phyloP scores from a whole-genome alignment of 2,329 filamentous ascomycete species.

The Exophiala bonariae region DNA sequence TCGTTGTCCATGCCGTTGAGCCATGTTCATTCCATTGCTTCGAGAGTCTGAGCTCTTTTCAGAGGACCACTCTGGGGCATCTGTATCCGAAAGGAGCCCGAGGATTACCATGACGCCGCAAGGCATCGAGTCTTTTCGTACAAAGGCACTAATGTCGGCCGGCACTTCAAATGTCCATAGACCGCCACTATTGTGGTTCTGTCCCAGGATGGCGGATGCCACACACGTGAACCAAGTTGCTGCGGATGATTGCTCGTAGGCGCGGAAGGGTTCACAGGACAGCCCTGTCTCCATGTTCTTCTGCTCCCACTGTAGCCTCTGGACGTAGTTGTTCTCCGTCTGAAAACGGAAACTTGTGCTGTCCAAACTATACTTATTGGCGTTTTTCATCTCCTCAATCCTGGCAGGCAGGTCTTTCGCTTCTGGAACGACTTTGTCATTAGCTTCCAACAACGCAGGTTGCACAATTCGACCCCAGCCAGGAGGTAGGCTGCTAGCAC shows the following conservation, averaged over 20 bases:
- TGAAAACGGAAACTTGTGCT: slow-evolving; percentile 32
- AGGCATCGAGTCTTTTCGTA: slow-evolving; percentile 30
- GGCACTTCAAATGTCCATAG: slow-evolving; percentile 31
- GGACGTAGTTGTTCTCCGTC: slow-evolving; percentile 27
- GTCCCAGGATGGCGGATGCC: slow-evolving; percentile 27
- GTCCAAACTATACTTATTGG: slow-evolving; percentile 24
- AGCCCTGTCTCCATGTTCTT: slow-evolving; percentile 27
- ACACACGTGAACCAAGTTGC: slow-evolving; percentile 32
- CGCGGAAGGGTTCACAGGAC: slow-evolving; percentile 15
- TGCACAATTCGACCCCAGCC: slow-evolving; percentile 51
- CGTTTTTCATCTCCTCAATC: slow-evolving; percentile 26
- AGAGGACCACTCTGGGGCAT: slow-evolving; percentile 30
- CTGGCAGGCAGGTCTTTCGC: slow-evolving; percentile 20
- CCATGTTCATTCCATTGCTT: slow-evolving; percentile 15
- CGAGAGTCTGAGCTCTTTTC: slow-evolving; percentile 8
- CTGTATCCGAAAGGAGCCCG: slow-evolving; percentile 27
- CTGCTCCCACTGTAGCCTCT: slow-evolving; percentile 29
- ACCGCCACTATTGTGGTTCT: slow-evolving; percentile 20
- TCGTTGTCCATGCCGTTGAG: slow-evolving; percentile 20
- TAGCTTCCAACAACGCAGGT: slow-evolving; percentile 20
- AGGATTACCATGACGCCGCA: slow-evolving; percentile 33
- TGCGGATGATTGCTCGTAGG: slow-evolving; percentile 15
- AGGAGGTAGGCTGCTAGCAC: slow-evolving; percentile 55
- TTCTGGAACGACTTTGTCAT: slow-evolving; percentile 18
- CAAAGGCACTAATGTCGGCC: slow-evolving; percentile 24